Conservation (phyloP, 805 yeast genomes). For the Kodamaea kaohsiungensis region DNA sequence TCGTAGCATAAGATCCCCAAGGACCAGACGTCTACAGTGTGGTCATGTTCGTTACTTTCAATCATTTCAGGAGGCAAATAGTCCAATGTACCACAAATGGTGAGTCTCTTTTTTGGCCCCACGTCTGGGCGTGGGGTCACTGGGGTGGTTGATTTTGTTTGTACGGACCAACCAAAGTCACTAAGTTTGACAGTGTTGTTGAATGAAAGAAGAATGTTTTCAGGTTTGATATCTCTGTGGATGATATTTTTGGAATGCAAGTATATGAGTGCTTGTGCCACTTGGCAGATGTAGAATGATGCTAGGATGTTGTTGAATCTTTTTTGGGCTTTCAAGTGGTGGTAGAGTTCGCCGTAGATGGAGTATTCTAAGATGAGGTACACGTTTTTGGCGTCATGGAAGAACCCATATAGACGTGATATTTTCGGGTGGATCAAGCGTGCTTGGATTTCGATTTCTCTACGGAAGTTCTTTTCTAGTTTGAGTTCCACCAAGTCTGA, state of each 20-base stretch:
- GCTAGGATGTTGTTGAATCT: slow-evolving; percentile 75
- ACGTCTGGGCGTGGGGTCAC: neutral
- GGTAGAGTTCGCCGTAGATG: slow-evolving; percentile 83
- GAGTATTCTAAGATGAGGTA: slow-evolving; percentile 85
- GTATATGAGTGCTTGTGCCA: slow-evolving; percentile 75
- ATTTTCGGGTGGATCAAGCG: slow-evolving; percentile 76
- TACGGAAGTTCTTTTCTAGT: slow-evolving; percentile 79
- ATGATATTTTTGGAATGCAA: slow-evolving; percentile 79
- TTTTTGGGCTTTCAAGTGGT: slow-evolving; percentile 61
- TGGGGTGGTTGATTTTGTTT: slow-evolving; percentile 18
- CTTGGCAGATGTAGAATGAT: slow-evolving; percentile 77
- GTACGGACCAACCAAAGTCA: slow-evolving; percentile 96
- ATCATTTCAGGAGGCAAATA: slow-evolving; percentile 96
- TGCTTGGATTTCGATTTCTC: slow-evolving; percentile 92
- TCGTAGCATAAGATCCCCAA: slow-evolving; percentile 86
- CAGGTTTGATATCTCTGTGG: slow-evolving; percentile 94
- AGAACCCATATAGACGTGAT: slow-evolving; percentile 80
- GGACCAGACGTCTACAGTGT: slow-evolving; percentile 88
- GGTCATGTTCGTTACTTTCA: slow-evolving; percentile 76
- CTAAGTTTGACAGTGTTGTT: slow-evolving; percentile 80
- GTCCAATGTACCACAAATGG: slow-evolving; percentile 94
- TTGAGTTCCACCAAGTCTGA: slow-evolving; percentile 71
- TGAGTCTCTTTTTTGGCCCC: slow-evolving; percentile 29
- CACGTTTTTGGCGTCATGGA: slow-evolving; percentile 77
- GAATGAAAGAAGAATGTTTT: slow-evolving; percentile 77